Conservation (phyloP, 139 green algal genomes). For the Auxenochlorella protothecoides region DNA sequence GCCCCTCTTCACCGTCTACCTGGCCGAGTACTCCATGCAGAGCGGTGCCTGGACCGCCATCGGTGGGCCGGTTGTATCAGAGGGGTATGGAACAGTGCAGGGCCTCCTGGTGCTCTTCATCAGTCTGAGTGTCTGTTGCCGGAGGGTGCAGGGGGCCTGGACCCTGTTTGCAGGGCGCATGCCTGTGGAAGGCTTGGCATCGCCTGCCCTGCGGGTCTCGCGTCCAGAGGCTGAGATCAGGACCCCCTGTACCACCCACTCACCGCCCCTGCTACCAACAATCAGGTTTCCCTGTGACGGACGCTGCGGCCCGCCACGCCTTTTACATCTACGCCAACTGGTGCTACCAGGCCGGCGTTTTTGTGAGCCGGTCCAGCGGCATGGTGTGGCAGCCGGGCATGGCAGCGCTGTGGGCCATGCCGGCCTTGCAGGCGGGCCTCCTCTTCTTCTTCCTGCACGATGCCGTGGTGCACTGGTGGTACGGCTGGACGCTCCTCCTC, state of each 20-base stretch:
- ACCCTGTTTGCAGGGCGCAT: too few species aligned
- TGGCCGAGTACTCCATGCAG: conserved; percentile 55
- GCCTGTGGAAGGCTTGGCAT: too few species aligned
- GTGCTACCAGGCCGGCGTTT: conserved; percentile 53
- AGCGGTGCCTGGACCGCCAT: conserved; percentile 48
- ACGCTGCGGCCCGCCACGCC: conserved; percentile 17
- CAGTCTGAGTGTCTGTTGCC: too few species aligned
- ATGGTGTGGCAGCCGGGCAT: conserved; percentile 33
- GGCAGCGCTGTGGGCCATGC: conserved; percentile 45
- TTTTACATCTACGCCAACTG: conserved; percentile 49
- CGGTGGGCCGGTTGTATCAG: conserved; percentile 4
- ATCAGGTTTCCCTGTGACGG: conserved; percentile 40
- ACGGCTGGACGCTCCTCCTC: conserved; percentile 37
- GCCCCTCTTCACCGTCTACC: conserved; percentile 50
- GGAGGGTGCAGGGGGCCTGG: too few species aligned
- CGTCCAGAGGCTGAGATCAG: not conserved
- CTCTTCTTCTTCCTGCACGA: conserved; percentile 42
- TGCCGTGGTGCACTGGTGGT: conserved; percentile 30
- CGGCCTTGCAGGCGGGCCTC: conserved; percentile 33
- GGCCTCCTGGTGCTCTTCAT: too few species aligned
- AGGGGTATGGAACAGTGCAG: too few species aligned
- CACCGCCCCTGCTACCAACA: too few species aligned
- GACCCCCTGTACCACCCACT: not conserved
- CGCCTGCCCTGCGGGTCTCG: too few species aligned
- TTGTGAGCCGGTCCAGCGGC: conserved; percentile 45